Evolutionary conservation across 192 early-diverging fungal species (phyloP).

Genomic region (Coemansia sp.): DNA sequence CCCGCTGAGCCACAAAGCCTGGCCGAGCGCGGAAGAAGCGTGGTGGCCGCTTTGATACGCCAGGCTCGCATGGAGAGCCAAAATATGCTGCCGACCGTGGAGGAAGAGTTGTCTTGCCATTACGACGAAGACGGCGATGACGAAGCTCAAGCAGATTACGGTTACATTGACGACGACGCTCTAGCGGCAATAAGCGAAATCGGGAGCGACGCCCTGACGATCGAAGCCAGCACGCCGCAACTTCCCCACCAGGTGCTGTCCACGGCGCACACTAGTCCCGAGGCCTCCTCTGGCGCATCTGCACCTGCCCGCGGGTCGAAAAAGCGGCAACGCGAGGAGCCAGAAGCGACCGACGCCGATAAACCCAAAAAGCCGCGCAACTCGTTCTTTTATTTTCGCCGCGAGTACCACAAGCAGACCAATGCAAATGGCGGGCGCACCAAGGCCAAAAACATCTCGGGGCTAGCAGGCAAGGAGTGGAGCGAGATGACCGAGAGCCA

Average conservation of each 20-base stretch:
- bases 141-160: neutral
- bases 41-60: neutral
- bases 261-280: neutral
- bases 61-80: neutral
- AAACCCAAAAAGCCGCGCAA: conserved; percentile 32
- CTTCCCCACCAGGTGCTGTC: conserved; percentile 1
- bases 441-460: conserved; percentile 28
- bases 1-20: neutral
- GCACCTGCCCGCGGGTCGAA: neutral
- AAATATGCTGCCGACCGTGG: neutral
- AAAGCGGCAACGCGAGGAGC: conserved; percentile 3
- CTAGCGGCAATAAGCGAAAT: neutral
- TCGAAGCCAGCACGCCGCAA: neutral
- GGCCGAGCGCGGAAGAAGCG: neutral
- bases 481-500: conserved; percentile 59
- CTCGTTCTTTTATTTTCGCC: conserved; percentile 29
- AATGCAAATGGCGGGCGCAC: conserved; percentile 11
- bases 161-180: neutral
- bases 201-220: neutral
- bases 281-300: neutral
- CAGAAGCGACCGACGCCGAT: neutral
- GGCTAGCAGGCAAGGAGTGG: conserved; percentile 55
- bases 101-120: neutral
- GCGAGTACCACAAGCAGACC: conserved; percentile 12
- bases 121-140: neutral